Base-by-base conservation (phyloP, 306 rosid genomes). In the Erythrophleum fordii region DNA sequence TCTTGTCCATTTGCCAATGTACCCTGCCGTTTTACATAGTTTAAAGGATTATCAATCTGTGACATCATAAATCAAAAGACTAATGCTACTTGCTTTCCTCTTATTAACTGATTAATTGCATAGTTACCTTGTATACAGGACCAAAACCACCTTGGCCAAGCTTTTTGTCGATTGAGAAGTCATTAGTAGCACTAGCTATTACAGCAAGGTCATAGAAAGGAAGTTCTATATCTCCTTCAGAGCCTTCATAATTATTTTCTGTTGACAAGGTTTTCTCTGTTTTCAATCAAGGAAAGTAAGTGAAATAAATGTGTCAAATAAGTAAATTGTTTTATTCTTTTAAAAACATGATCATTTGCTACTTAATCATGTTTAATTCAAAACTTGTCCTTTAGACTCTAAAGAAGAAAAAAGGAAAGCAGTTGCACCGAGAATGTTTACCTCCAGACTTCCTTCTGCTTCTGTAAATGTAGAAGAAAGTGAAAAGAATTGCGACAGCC, bases 91-190 rank as follows among this genome's bases (percentile, higher is more conserved):
- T 11, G 55, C 10, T 10, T 62, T 16, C 12, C 9, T 60, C 13
- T 23, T 52, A 11, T 13, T 45, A 14, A 34, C 5, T 10, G 3
- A 8, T 4, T 41, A 12, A 46, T 46, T 55, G 3, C 0, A 29
- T 34, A 58, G 42, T 83, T 85, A 83, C 92, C 90, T 45, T 72
- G 61, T 83, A 87, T 3, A 91, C 95, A 6, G 90, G 83, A 18
- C 93, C 91, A 31, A 91, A 91, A 25, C 88, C 91, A 26, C 95
- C 91, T 84, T 89, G 78, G 5, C 90, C 93, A 3, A 87, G 87
- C 85, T 87, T 86, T 5, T 83, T 86, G 5, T 58, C 7, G 13
- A 0, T 23, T 41, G 92, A 84, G 56, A 91, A 87, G 75, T 82
- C 70, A 18, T 86, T 69, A 4, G 95, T 91, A 28, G 95, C 95